phyloP scores from a whole-genome alignment of 257 asterid species.

The Verbena officinalis region DNA sequence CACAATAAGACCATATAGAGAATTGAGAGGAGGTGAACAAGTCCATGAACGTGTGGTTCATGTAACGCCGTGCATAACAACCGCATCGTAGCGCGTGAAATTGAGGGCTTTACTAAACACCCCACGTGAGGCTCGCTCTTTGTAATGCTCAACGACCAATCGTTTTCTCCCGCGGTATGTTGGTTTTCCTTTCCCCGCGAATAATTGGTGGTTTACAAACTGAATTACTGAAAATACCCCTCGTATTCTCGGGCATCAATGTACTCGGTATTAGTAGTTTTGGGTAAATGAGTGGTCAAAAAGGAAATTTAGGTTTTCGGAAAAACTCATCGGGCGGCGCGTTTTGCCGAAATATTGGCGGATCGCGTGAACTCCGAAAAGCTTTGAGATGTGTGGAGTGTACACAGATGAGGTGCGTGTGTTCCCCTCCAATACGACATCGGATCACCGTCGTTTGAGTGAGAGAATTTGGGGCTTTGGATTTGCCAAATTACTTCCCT shows the following conservation, averaged over 20 bases:
- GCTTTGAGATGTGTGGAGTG: conserved; percentile 17
- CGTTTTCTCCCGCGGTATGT: conserved; percentile 31
- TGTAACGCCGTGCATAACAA: background rate
- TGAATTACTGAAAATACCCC: conserved; percentile 32
- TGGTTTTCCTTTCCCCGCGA: conserved; percentile 37
- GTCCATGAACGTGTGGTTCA: conserved; percentile 14
- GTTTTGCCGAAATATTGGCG: background rate
- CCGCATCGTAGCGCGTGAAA: background rate
- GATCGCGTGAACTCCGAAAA: conserved; percentile 23
- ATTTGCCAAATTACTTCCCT: conserved; percentile 5
- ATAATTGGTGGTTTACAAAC: background rate
- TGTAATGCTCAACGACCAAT: conserved; percentile 26
- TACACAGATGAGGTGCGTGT: conserved; percentile 28
- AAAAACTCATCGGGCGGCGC: conserved; percentile 12
- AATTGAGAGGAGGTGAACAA: background rate
- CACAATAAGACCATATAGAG: too few relatives aligned
- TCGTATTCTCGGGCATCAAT: background rate
- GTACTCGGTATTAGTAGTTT: background rate
- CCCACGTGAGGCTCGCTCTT: conserved; percentile 24
- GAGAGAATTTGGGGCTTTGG: conserved; percentile 20
- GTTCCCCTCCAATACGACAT: conserved; percentile 48
- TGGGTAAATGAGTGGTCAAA: conserved; percentile 21
- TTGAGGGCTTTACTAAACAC: background rate
- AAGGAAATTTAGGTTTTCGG: conserved; percentile 7
- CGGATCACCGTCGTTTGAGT: conserved; percentile 22